Conservation (phyloP, 768 basidiomycete species). For the Amyloporia xantha region DNA sequence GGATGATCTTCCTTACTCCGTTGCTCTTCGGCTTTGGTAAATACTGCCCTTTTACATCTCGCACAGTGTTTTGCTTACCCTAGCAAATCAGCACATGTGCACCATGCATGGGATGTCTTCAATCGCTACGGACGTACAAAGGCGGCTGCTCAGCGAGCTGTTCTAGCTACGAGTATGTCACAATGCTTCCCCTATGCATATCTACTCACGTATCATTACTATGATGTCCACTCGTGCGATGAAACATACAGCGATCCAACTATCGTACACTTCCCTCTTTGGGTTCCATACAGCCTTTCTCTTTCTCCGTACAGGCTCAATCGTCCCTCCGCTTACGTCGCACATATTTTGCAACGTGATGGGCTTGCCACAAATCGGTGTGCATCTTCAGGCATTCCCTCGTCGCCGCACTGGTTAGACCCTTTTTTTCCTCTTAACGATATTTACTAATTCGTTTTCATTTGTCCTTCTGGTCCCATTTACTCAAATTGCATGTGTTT, state of each 20-base stretch:
- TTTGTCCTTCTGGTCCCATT: not conserved
- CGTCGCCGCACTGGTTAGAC: slow-evolving; percentile 44
- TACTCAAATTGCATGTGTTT: not conserved
- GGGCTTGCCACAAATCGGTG: slow-evolving; percentile 70
- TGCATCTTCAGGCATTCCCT: slow-evolving; percentile 51
- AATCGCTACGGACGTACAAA: slow-evolving; percentile 62
- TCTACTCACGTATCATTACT: not conserved
- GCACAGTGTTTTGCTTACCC: not conserved
- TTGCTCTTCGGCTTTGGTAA: slow-evolving; percentile 83
- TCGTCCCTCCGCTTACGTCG: slow-evolving; percentile 69
- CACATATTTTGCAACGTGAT: slow-evolving; percentile 94
- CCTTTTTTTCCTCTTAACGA: not conserved
- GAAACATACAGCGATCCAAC: slow-evolving; percentile 78
- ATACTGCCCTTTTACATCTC: slow-evolving; percentile 20
- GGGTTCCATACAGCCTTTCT: slow-evolving; percentile 84
- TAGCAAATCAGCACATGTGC: slow-evolving; percentile 67
- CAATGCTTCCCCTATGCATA: not conserved
- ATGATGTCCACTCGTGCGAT: not conserved
- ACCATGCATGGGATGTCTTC: slow-evolving; percentile 88
- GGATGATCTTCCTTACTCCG: slow-evolving; percentile 77
- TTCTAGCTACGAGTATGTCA: slow-evolving; percentile 45
- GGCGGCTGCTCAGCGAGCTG: slow-evolving; percentile 58
- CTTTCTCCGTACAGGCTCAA: slow-evolving; percentile 79
- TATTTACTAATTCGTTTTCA: not conserved
- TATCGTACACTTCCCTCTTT: slow-evolving; percentile 87